These are phyloP conservation scores for Termitomyces sp. DNA, from an alignment of 768 basidiomycete species.

Conservation along the genomic window DNA sequence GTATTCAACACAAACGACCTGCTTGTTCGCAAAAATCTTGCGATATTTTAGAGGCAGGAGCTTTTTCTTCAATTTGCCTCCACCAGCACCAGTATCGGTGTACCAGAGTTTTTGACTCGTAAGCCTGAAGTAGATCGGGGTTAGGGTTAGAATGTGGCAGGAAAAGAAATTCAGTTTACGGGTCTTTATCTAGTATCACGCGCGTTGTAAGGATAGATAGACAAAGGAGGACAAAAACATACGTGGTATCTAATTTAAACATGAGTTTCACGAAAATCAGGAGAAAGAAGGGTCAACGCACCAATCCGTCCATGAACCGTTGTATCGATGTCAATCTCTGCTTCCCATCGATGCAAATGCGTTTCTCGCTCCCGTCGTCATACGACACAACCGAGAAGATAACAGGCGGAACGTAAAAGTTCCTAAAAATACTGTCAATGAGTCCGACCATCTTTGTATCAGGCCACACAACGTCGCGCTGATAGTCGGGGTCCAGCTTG, in stretches of 20 bases:
- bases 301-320: conserved; percentile 16
- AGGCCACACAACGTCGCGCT: conserved; percentile 79
- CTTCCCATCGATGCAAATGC: conserved; percentile 50
- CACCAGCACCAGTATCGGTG: conserved; percentile 20
- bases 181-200: conserved; percentile 14
- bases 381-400: conserved; percentile 55
- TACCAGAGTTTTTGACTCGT: conserved; percentile 51
- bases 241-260: conserved; percentile 9
- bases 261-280: not conserved
- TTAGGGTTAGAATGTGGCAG: not conserved
- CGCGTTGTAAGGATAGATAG: conserved; percentile 29
- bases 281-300: conserved; percentile 1
- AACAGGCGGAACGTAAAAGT: conserved; percentile 71
- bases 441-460: conserved; percentile 69
- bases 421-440: conserved; percentile 73
- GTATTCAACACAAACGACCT: conserved; percentile 80
- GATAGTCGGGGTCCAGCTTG: conserved; percentile 72
- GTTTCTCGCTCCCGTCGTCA: conserved; percentile 61
- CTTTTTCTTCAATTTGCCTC: not conserved
- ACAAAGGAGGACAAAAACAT: conserved; percentile 2
- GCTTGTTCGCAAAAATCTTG: conserved; percentile 63
- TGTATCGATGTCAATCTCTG: conserved; percentile 57
- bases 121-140: not conserved
- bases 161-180: conserved; percentile 1
- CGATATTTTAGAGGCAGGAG: conserved; percentile 47